Conservation (phyloP, 805 yeast species). For the Zygosaccharomyces siamensis region DNA sequence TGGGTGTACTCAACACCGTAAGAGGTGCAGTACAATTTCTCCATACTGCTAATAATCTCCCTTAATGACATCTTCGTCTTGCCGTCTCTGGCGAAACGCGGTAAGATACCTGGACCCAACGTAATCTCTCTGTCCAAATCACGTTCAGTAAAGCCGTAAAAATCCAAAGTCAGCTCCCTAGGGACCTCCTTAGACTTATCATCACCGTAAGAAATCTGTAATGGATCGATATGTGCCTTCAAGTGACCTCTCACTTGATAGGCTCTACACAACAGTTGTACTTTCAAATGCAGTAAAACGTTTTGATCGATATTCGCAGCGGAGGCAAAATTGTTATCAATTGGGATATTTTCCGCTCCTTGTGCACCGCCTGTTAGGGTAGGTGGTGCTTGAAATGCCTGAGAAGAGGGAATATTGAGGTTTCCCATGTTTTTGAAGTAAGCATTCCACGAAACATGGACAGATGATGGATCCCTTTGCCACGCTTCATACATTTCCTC, state of each 20-base stretch:
- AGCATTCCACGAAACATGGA: conserved; percentile 95
- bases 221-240: conserved; percentile 93
- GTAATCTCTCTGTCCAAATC: conserved; percentile 81
- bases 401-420: conserved; percentile 60
- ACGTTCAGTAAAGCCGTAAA: conserved; percentile 84
- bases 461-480: conserved; percentile 84
- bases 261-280: conserved; percentile 94
- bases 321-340: conserved; percentile 25
- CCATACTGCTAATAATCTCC: conserved; percentile 75
- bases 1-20: conserved; percentile 96
- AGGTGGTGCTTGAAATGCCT: conserved; percentile 90
- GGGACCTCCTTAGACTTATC: conserved; percentile 53
- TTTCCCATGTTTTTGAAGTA: conserved; percentile 87
- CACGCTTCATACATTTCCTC: conserved; percentile 98
- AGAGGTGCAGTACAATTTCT: conserved; percentile 76
- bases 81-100: conserved; percentile 71
- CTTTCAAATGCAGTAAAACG: conserved; percentile 84
- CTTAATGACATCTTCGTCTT: conserved; percentile 61
- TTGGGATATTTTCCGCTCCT: conserved; percentile 60
- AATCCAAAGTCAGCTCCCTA: conserved; percentile 83
- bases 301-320: conserved; percentile 52
- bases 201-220: conserved; percentile 82
- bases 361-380: conserved; percentile 76
- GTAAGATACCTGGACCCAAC: conserved; percentile 96
- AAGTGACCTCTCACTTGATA: conserved; percentile 98